These are phyloP conservation scores for Phellopilus nigrolimitatus DNA, from an alignment of 1,284 basidiomycete genomes.

Conservation along the genomic window DNA sequence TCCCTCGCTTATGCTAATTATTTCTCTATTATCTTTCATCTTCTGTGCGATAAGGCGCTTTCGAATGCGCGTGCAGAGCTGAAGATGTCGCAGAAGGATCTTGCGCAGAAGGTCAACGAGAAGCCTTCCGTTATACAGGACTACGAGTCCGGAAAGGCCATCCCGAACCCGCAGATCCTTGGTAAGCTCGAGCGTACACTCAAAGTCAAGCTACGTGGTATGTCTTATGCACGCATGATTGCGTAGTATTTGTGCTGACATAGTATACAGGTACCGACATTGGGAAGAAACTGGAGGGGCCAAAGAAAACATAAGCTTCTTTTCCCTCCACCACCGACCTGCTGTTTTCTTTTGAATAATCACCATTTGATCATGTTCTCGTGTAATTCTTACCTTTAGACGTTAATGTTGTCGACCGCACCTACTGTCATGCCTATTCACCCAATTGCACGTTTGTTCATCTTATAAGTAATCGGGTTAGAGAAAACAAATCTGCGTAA, in stretches of 20 bases:
- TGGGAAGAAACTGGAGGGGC: constrained; percentile 76
- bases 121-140: constrained; percentile 86
- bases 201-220: constrained; percentile 90
- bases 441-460: neutral
- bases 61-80: constrained; percentile 76
- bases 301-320: constrained; percentile 55
- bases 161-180: constrained; percentile 87
- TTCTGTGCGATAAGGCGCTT: constrained; percentile 60
- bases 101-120: constrained; percentile 91
- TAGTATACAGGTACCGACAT: constrained; percentile 56
- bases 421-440: neutral
- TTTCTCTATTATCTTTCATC: neutral
- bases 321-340: no score
- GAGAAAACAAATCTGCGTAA: constrained; percentile 6
- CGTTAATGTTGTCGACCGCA: neutral
- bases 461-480: neutral
- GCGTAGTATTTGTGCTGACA: neutral
- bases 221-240: constrained; percentile 26
- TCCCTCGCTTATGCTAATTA: no score
- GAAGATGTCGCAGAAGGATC: constrained; percentile 86
- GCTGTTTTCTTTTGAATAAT: no score
- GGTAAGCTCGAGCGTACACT: constrained; percentile 88
- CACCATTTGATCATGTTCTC: no score
- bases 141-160: constrained; percentile 86
- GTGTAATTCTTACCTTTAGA: constrained; percentile 8